Evolutionary conservation across 768 basidiomycete genomes (phyloP).

Genomic region (Tylopilus sp.): DNA sequence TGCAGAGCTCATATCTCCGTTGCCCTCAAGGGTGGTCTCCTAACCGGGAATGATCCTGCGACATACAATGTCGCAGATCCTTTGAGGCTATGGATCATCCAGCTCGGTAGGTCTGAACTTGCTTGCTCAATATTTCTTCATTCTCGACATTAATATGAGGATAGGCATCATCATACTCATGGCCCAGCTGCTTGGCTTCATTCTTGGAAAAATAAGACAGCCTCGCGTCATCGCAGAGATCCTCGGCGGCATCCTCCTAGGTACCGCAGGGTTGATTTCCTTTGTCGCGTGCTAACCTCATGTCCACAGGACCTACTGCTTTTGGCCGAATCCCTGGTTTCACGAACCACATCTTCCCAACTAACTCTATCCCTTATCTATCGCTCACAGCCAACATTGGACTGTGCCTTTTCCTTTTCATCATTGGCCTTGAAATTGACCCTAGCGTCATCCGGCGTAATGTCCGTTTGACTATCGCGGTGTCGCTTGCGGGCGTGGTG

Average conservation of each 20-base stretch:
- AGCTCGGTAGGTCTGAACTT: conserved; percentile 50
- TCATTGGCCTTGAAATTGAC: conserved; percentile 93
- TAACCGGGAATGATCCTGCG: conserved; percentile 73
- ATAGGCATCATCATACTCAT: conserved; percentile 76
- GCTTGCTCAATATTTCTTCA: not conserved
- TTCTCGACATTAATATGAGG: not conserved
- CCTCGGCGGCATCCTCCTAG: conserved; percentile 84
- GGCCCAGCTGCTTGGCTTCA: conserved; percentile 67
- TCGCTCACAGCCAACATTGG: conserved; percentile 89
- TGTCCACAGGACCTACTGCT: conserved; percentile 42
- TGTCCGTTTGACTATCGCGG: conserved; percentile 57
- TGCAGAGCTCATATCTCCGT: not conserved
- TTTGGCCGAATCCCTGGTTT: conserved; percentile 88
- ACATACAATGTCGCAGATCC: conserved; percentile 63
- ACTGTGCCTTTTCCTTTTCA: conserved; percentile 84
- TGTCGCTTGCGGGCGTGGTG: conserved; percentile 79
- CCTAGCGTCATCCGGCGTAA: conserved; percentile 72
- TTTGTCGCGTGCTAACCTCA: conserved; percentile 53
- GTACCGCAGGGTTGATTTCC: conserved; percentile 37
- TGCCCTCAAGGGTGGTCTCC: conserved; percentile 62
- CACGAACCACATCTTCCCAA: conserved; percentile 80
- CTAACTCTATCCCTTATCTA: conserved; percentile 66
- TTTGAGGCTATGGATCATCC: conserved; percentile 71
- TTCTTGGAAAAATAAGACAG: conserved; percentile 70
- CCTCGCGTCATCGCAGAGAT: conserved; percentile 95